Evolutionary conservation across 768 basidiomycete species (phyloP), one percentile per base, ranked within the genome.

Genomic region (Dacryopinax primogenitus): DNA sequence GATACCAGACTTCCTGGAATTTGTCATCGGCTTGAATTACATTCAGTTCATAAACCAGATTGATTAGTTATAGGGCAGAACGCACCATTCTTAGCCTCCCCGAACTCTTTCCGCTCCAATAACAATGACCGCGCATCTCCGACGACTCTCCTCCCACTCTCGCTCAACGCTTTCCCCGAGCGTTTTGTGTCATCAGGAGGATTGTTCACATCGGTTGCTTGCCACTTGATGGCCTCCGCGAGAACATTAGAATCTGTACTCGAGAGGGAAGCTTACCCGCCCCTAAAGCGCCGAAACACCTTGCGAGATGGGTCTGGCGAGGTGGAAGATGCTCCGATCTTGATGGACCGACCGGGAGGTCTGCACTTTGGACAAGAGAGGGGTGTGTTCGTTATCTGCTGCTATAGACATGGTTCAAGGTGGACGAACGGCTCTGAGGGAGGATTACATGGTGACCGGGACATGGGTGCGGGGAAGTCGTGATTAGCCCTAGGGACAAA

Each of bases 91-190:
- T 58, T 58, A 23, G 51, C 26, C 26, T 58, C 51, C 30, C 51
- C 51, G 32, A 58, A 58, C 30, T 26, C 13, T 30, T 58, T 58
- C 51, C 26, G 26, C 51, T 58, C 51, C 15, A 58, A 30, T 30
- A 58, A 30, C 51, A 58, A 21, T 30, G 51, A 28, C 30, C 51
- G 26, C 51, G 51, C 51, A 58, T 58, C 51, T 28, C 51, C 51
- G 4, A 58, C 51, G 11, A 58, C 51, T 18, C 51, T 58, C 30
- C 51, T 26, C 9, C 51, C 51, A 30, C 51, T 58, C 51, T 58
- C 51, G 18, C 51, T 58, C 51, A 58, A 21, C 51, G 26, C 51
- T 18, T 58, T 58, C 18, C 51, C 51, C 30, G 51, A 26, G 9
- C 30, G 26, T 30, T 58, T 58, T 30, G 51, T 28, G 4, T 30